These are phyloP conservation scores for Lavandula angustifolia DNA, from an alignment of 257 asterid genomes.

Conservation along the genomic window DNA sequence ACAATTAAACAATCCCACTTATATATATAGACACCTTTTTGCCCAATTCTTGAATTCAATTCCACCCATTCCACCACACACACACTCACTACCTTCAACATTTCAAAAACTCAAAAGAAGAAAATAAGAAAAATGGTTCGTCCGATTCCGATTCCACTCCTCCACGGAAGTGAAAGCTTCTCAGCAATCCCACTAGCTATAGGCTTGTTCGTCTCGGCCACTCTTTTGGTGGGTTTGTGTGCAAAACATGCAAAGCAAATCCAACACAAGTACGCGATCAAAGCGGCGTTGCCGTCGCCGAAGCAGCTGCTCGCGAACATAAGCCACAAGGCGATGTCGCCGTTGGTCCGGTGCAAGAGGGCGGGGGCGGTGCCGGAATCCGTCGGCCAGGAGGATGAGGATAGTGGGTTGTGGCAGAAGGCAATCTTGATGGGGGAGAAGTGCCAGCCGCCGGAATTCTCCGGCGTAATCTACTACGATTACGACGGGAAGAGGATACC, in stretches of 20 bases:
- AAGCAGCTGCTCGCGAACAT: constrained; percentile 40
- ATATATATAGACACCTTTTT: constrained; percentile 23
- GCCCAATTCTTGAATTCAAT: constrained; percentile 19
- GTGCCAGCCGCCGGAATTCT: constrained; percentile 83
- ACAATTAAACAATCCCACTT: constrained; percentile 15
- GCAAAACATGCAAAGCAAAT: constrained; percentile 52
- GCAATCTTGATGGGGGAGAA: constrained; percentile 80
- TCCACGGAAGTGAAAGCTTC: constrained; percentile 30
- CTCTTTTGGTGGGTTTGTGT: constrained; percentile 59
- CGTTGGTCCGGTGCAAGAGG: constrained; percentile 32
- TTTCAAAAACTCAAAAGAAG: not conserved
- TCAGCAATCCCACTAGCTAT: constrained; percentile 51
- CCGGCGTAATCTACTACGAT: constrained; percentile 74
- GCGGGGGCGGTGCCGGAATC: not conserved
- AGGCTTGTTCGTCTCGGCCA: constrained; percentile 55
- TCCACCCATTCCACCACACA: not conserved
- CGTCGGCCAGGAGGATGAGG: constrained; percentile 26
- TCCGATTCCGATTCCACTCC: constrained; percentile 36
- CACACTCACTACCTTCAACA: constrained; percentile 13
- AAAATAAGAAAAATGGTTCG: constrained; percentile 52
- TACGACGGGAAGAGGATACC: constrained; percentile 62
- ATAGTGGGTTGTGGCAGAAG: constrained; percentile 78
- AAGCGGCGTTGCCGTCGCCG: constrained; percentile 35
- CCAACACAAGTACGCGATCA: constrained; percentile 27
- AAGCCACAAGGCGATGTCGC: constrained; percentile 39